Evolutionary conservation across 2,329 filamentous ascomycete species (phyloP).

Genomic region (Colletotrichum sp.): DNA sequence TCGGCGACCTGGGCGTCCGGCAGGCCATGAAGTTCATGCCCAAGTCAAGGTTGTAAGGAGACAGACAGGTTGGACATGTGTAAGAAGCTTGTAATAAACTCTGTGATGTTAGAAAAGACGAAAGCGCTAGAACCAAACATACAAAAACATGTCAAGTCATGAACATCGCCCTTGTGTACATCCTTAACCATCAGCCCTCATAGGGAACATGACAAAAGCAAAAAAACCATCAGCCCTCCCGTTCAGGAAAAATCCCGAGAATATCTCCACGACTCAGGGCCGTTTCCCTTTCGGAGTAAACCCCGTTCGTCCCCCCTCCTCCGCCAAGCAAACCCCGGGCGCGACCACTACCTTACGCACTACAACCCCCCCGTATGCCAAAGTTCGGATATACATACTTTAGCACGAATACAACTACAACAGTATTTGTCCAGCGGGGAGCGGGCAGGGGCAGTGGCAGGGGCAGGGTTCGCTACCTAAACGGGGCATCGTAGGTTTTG

Average conservation of each 20-base stretch:
- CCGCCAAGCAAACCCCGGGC: background rate
- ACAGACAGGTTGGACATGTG: rapidly evolving
- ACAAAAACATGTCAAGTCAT: background rate
- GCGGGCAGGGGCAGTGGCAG: background rate
- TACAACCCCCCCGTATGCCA: background rate
- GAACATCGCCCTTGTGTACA: background rate
- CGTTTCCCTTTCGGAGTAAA: background rate
- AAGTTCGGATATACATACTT: background rate
- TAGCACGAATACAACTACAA: background rate
- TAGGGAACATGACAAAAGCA: too few species aligned
- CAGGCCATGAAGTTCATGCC: slow-evolving; percentile 87
- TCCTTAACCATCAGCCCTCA: background rate
- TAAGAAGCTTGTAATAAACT: background rate
- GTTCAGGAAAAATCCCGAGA: background rate
- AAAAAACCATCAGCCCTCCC: background rate
- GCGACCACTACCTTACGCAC: background rate
- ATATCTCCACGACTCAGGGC: background rate
- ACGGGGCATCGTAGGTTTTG: background rate
- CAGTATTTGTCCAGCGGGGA: background rate
- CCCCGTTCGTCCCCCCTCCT: background rate
- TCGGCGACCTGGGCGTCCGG: slow-evolving; percentile 80
- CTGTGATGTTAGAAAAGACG: rapidly evolving
- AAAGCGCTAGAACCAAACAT: background rate
- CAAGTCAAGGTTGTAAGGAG: slow-evolving; percentile 74
- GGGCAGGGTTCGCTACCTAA: background rate